Evolutionary conservation across 371 early-diverging fungal species (phyloP).

Genomic region (Chytridium lagenaria): DNA sequence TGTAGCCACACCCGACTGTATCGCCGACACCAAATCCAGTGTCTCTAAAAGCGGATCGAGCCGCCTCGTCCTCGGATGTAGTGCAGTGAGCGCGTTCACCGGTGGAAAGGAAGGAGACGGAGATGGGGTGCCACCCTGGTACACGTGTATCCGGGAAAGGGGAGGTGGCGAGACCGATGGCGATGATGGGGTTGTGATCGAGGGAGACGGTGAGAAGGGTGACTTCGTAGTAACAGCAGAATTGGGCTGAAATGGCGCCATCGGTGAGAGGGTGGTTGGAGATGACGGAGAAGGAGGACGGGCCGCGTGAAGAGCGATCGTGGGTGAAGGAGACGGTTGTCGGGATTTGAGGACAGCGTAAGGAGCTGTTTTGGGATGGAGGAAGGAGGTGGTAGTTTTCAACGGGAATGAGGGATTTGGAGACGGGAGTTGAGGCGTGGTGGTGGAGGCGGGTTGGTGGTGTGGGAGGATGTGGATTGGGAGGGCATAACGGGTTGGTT

Average conservation of each 20-base stretch:
- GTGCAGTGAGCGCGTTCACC: conserved; percentile 17
- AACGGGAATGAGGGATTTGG: neutral
- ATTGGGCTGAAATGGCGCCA: neutral
- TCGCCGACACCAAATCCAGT: conserved; percentile 6
- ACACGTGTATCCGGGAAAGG: neutral
- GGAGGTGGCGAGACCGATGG: conserved; percentile 7
- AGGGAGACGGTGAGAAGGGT: neutral
- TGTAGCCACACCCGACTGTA: conserved; percentile 18
- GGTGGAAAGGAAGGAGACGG: conserved; percentile 7
- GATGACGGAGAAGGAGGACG: conserved; percentile 9
- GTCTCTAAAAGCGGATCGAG: neutral
- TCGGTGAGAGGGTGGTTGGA: conserved; percentile 4
- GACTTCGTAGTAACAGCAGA: conserved; percentile 4
- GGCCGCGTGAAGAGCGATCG: neutral
- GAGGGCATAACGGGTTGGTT: too few species aligned
- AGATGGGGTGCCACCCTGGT: conserved; percentile 1
- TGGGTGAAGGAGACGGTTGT: neutral
- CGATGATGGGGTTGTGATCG: neutral
- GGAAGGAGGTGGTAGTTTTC: neutral
- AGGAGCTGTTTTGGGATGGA: neutral
- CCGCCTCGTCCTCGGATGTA: neutral
- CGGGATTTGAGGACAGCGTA: neutral
- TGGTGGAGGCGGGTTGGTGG: too few species aligned
- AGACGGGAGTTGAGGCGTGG: neutral
- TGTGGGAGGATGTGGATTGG: too few species aligned